Evolutionary conservation across 352 stramenopile genomes (phyloP), one percentile per base, ranked within the genome.

Genomic region (Peronospora destructor): DNA sequence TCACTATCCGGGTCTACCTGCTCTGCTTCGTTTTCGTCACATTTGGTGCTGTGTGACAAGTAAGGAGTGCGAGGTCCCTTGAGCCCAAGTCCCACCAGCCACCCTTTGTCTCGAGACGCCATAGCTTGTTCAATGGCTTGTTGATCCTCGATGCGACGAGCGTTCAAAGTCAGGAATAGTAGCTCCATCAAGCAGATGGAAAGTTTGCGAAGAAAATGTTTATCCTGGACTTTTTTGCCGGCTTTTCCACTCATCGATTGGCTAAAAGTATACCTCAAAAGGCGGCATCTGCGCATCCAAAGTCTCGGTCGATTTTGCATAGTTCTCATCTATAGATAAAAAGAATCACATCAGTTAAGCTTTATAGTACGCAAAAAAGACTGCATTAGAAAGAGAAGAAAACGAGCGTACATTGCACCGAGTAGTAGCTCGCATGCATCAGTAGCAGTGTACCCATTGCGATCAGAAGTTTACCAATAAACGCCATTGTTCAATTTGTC

Each of bases 391-490:
- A 21, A 37, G 21, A 46, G 2, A 49, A 35, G 51, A 17, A 29
- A 10, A 48, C 28, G 6, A 38, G 54, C 71, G 44, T 73, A 91
- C 80, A 91, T 49, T 88, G 67, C 49, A 91, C 64, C 10, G 80
- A 85, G 66, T 88, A 91, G 63, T 91, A 91, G 45, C 76, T 76
- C 1, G 76, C 76, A 59, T 91, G 80, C 36, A 88, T 50, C 38
- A 91, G 66, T 53, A 88, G 59, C 26, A 85, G 54, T 51, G 73
- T 64, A 59, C 75, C 80, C 38, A 87, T 26, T 23, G 69, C 66
- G 57, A 91, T 78, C 28, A 91, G 45, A 47, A 88, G 45, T 62
- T 87, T 87, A 45, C 80, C 76, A 36, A 88, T 60, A 49, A 78
- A 58, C 57, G 45, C 58, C 74, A 83, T 84, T 30, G 4, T 51